Conservation (phyloP, 352 stramenopile genomes). For the Phytophthora tubulina region DNA sequence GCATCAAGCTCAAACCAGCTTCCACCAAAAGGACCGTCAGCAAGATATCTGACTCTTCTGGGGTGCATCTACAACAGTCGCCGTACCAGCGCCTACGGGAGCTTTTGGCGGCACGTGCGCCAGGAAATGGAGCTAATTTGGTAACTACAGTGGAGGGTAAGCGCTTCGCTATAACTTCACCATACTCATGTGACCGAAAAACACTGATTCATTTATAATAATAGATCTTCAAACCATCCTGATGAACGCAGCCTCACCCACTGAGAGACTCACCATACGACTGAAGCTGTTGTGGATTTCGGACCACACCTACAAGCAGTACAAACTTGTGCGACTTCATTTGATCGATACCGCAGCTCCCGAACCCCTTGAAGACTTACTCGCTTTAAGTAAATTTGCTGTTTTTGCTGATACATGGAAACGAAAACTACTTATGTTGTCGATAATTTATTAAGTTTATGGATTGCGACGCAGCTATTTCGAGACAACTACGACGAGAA, state of each 20-base stretch:
- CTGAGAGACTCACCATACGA: not conserved
- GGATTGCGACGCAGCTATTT: too few species aligned
- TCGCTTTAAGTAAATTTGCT: not conserved
- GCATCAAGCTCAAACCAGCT: not conserved
- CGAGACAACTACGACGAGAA: too few species aligned
- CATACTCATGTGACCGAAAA: not conserved
- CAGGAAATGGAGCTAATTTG: not conserved
- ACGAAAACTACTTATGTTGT: not conserved
- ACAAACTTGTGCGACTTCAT: not conserved
- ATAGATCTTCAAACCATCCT: not conserved
- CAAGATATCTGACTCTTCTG: not conserved
- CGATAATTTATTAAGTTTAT: not conserved
- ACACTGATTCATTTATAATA: not conserved
- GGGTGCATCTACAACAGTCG: not conserved
- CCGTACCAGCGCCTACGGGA: not conserved
- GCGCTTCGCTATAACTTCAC: not conserved
- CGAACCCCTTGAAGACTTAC: not conserved
- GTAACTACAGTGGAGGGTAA: not conserved
- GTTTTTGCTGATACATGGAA: not conserved
- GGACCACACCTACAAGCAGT: not conserved
- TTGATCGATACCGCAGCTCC: not conserved
- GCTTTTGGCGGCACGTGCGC: not conserved
- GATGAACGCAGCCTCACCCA: not conserved
- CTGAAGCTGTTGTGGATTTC: slow-evolving; percentile 2
- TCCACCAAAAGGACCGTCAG: not conserved